A percentile compares a stretch with the other conserved stretches of the same genome.
Conservation (phyloP, 176 grass and related monocot species). For the Carex parvula region DNA sequence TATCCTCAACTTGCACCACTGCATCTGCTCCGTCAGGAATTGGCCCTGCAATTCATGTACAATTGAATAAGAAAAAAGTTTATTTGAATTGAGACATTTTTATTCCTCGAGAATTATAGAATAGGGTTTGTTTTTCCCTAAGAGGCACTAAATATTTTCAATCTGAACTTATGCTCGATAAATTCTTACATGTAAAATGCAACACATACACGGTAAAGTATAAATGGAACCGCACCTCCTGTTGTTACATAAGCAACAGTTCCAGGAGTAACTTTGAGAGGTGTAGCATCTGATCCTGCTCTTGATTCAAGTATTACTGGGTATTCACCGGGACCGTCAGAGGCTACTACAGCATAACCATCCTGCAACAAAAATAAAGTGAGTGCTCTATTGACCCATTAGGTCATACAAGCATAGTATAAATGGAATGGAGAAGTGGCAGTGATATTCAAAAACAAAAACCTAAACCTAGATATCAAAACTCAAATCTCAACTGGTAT, state of each 20-base stretch:
- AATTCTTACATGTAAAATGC: too few relatives aligned
- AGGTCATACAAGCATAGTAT: too few relatives aligned
- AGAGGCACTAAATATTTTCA: neutral
- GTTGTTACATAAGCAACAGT: conserved; percentile 80
- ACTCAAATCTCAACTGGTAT: too few relatives aligned
- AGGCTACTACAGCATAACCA: conserved; percentile 76
- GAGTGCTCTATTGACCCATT: too few relatives aligned
- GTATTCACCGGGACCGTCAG: conserved; percentile 77
- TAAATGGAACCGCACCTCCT: conserved; percentile 46
- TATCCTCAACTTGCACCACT: conserved; percentile 92
- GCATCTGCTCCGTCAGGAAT: conserved; percentile 84
- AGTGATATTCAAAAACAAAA: too few relatives aligned
- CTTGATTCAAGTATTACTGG: conserved; percentile 74
- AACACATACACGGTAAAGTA: neutral
- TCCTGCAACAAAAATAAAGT: conserved; percentile 41
- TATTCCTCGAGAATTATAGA: neutral
- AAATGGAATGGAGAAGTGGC: too few relatives aligned
- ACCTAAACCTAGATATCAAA: too few relatives aligned
- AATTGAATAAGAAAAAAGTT: neutral
- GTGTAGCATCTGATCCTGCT: conserved; percentile 67
- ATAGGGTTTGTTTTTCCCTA: neutral
- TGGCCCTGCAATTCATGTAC: conserved; percentile 37
- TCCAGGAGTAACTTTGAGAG: conserved; percentile 40
- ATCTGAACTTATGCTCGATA: neutral
- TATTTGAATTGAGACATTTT: neutral